A percentile compares a stretch with the other conserved stretches of the same genome.
phyloP scores from a whole-genome alignment of 1,284 basidiomycete species.

The Mrakiaceae sp. region DNA sequence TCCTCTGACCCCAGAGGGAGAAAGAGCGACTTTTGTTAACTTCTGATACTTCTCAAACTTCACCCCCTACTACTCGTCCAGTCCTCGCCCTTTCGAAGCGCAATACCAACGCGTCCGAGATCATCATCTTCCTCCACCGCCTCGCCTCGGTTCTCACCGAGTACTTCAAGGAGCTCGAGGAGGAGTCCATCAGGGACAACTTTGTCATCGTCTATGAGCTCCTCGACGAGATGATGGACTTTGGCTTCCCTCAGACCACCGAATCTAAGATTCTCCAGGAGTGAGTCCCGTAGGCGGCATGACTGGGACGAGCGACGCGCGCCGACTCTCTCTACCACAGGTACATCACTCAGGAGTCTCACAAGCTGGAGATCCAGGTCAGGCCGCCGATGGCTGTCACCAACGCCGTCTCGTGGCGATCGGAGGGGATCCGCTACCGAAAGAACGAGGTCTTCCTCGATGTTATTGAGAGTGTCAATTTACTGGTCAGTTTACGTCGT shows the following conservation, averaged over 20 bases:
- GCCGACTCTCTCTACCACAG: constrained; percentile 35
- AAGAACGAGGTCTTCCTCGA: constrained; percentile 99
- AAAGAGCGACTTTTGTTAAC: too few relatives aligned
- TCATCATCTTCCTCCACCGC: constrained; percentile 92
- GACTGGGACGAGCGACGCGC: neutral
- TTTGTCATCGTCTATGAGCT: constrained; percentile 97
- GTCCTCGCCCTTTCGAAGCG: constrained; percentile 92
- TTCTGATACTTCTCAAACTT: neutral
- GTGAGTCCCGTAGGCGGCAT: constrained; percentile 40
- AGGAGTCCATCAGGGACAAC: constrained; percentile 97
- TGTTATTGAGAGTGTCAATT: constrained; percentile 93
- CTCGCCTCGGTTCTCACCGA: constrained; percentile 68
- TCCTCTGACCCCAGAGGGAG: too few relatives aligned
- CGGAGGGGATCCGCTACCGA: constrained; percentile 91
- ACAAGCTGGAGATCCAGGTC: constrained; percentile 95
- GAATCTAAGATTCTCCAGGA: constrained; percentile 99
- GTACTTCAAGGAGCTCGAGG: constrained; percentile 99
- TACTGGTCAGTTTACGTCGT: constrained; percentile 52
- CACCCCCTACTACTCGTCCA: constrained; percentile 29
- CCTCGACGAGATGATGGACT: constrained; percentile 99
- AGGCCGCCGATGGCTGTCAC: constrained; percentile 95
- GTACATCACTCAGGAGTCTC: constrained; percentile 98
- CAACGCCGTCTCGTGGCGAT: constrained; percentile 97
- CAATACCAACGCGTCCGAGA: constrained; percentile 91
- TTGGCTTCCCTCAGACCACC: constrained; percentile 97